phyloP scores from a whole-genome alignment of 2,329 filamentous ascomycete genomes.

The Neonectria sp. region DNA sequence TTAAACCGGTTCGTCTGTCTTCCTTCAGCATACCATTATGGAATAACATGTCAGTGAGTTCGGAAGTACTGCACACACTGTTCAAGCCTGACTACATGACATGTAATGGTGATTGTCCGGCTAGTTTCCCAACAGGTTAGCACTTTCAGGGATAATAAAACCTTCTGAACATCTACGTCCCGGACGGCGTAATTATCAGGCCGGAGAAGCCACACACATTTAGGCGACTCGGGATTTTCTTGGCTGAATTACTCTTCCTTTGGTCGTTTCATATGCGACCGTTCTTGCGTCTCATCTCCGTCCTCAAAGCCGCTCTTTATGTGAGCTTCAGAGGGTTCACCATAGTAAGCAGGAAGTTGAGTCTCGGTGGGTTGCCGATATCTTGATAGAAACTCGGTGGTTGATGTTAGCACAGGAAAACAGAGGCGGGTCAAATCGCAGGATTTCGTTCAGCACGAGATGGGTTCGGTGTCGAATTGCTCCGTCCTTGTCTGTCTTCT shows the following conservation, averaged over 20 bases:
- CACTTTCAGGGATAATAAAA: constrained; percentile 1
- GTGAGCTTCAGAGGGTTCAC: background rate
- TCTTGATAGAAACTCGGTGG: background rate
- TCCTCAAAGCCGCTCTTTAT: background rate
- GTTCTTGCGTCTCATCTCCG: background rate
- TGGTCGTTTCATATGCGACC: background rate
- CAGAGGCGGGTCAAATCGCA: constrained; percentile 1
- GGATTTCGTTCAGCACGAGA: background rate
- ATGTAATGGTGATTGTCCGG: background rate
- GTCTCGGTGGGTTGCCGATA: background rate
- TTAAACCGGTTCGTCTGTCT: too few species aligned
- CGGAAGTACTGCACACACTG: background rate
- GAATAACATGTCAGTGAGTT: too few species aligned
- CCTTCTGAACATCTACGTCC: background rate
- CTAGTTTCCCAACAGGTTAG: constrained; percentile 1
- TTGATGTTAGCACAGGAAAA: constrained; percentile 2
- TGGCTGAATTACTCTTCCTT: background rate
- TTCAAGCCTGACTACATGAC: background rate
- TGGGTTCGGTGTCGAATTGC: background rate
- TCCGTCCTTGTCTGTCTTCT: background rate
- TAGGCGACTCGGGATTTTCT: background rate
- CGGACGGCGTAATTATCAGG: background rate
- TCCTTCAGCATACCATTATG: too few species aligned
- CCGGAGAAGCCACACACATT: background rate
- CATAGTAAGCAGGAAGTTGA: background rate